Conservation (phyloP, 2,329 filamentous ascomycete species). For the Botrytis byssoidea region DNA sequence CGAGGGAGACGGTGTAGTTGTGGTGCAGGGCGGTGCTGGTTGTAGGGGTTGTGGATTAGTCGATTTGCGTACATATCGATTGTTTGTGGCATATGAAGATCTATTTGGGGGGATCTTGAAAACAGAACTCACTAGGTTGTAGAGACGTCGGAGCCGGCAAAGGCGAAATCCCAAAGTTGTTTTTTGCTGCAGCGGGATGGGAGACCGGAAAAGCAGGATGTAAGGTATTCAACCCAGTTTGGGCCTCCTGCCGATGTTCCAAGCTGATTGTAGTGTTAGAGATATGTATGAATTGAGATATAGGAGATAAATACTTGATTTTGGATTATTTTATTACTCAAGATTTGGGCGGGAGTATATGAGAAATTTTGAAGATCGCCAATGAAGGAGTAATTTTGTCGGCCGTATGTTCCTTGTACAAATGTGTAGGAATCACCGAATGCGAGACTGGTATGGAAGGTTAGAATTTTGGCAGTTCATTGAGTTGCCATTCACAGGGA, state of each 20-base stretch:
- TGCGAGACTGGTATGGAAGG: conserved; percentile 40
- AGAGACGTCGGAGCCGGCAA: conserved; percentile 52
- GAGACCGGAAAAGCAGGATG: conserved; percentile 49
- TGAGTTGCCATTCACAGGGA: too few species aligned
- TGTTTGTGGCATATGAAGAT: neutral
- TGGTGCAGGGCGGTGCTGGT: conserved; percentile 50
- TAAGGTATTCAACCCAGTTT: conserved; percentile 54
- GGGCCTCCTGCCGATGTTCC: conserved; percentile 17
- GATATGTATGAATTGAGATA: conserved; percentile 33
- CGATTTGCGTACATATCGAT: neutral
- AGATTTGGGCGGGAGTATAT: conserved; percentile 46
- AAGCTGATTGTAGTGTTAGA: neutral
- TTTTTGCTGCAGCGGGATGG: conserved; percentile 46
- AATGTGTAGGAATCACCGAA: conserved; percentile 54
- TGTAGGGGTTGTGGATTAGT: neutral
- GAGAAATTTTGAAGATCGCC: conserved; percentile 50
- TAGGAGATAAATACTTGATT: conserved; percentile 41
- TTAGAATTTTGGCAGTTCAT: neutral
- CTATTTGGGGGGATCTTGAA: too few species aligned
- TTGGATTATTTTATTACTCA: conserved; percentile 51
- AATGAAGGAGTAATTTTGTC: conserved; percentile 53
- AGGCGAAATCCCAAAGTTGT: conserved; percentile 57
- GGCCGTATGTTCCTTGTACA: conserved; percentile 52
- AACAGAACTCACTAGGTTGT: conserved; percentile 19
- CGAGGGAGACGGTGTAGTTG: conserved; percentile 49